Percentiles rank a stretch among this genome's conserved stretches.
Conservation (phyloP, 805 yeast species). For the Candida boleticola region DNA sequence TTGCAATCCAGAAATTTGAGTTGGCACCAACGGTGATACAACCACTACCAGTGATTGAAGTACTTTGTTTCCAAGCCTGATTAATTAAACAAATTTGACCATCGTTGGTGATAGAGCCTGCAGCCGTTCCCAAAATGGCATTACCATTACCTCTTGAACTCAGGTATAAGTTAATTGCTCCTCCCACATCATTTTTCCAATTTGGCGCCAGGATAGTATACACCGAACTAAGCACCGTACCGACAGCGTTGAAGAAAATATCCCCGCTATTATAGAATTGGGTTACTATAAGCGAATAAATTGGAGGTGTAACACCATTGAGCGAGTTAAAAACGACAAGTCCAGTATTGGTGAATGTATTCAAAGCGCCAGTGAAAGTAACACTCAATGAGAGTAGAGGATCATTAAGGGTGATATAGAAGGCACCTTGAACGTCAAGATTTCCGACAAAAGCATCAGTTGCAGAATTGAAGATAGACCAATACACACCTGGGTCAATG, state of each 20-base stretch:
- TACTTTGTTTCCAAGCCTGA: constrained; percentile 12
- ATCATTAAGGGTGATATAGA: constrained; percentile 14
- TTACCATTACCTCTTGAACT: constrained; percentile 8
- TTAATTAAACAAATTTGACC: constrained; percentile 17
- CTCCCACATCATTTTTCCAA: constrained; percentile 13
- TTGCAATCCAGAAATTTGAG: constrained; percentile 12
- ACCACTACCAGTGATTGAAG: constrained; percentile 17
- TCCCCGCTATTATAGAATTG: constrained; percentile 16
- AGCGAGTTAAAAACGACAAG: constrained; percentile 16
- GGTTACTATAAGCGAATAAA: constrained; percentile 8
- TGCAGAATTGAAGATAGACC: constrained; percentile 13
- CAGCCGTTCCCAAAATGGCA: constrained; percentile 12
- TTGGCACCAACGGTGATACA: constrained; percentile 16
- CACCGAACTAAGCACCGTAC: constrained; percentile 3
- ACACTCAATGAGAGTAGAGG: constrained; percentile 13
- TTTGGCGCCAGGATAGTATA: constrained; percentile 9
- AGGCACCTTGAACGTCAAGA: constrained; percentile 13
- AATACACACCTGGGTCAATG: constrained; percentile 13
- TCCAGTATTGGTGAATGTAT: constrained; percentile 20
- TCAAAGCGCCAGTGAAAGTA: constrained; percentile 6
- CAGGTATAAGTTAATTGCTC: constrained; percentile 12
- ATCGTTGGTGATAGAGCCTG: constrained; percentile 6
- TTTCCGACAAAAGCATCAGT: constrained; percentile 11
- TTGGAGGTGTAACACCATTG: constrained; percentile 12
- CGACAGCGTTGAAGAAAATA: constrained; percentile 14